Base-by-base conservation (phyloP, 768 basidiomycete species). In the Serendipita sp. region DNA sequence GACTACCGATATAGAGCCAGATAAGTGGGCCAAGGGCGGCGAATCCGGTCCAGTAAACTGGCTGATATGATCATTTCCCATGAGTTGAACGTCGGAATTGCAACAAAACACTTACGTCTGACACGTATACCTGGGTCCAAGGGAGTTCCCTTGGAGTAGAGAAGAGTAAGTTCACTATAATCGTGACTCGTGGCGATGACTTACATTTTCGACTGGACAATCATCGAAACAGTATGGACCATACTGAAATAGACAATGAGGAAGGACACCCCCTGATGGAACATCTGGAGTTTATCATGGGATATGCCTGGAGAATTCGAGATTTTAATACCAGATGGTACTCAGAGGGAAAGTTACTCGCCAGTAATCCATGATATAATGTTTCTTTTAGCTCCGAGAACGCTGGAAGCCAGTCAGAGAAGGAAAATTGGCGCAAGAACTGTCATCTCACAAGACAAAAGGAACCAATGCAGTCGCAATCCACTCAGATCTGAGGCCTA, bases 271-370 rank as follows among this genome's bases (percentile, higher is more conserved):
- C 65, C 62, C 50, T 65, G 65, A 50, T 65, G 61, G 42, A 62
- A 45, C 31, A 66, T 66, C 42, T 71, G 69, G 1, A 72, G 67
- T 64, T 69, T 69, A 43, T 72, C 71, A 44, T 72, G 70, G n/a
- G 69, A 70, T 44, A 64, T 53, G n/a, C 70, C 70, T 58, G 28
- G 28, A 9, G 9, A 7, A 48, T n/a, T 48, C 9, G 45, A 5
- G 20, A 48, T n/a, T 58, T 24, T n/a, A 22, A 50, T 50, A n/a
- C 9, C 48, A 24, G 48, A 16, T 14, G 48, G 28, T 9, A 42
- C 13, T 20, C 13, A 42, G 33, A 5, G 28, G n/a, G 7, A 22
- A n/a, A 14, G 43, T 44, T 20, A 14, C 61, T 17, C 44, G 44
- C 61, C 61, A 14, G 28, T 45, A 13, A 62, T 28, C 42, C 44